Evolutionary conservation across 305 asterid species (phyloP), one percentile per base, ranked within the genome.

Genomic region (Solanum hybrid): DNA sequence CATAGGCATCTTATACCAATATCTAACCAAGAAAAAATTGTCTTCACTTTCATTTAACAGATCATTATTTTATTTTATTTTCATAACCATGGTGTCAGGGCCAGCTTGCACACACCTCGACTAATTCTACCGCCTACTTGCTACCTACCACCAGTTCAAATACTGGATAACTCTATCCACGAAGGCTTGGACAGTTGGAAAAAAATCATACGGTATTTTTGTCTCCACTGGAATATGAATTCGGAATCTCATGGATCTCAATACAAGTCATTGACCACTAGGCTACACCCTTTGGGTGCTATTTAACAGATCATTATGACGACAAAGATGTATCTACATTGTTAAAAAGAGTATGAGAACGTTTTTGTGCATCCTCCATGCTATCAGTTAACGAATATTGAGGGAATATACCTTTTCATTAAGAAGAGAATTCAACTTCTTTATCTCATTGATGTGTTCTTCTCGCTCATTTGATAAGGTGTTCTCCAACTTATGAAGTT

Each of bases 401-500:
- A 45, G 41, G 57, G 37, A 65, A 70, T 87, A 39, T 92, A 97
- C 99, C 98, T 97, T 98, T 89, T 97, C 99, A 90, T 92, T 94
- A 90, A 98, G 95, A 91, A 90, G 76, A 90, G 93, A 90, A 94
- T 97, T 96, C 94, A 97, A 92, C 92, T 94, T 96, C 96, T 98
- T 98, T 93, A 96, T 92, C 95, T 98, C 99, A 89, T 92, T 94
- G 91, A 98, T 87, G 91, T 97, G 96, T 88, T 91, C 68, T 90
- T 96, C 99, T 87, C 98, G 96, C 91, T 98, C 99, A 94, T 93
- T 93, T 51, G 98, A 94, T 89, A 98, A 91, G 89, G 97, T 94
- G 85, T 94, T 95, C 94, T 98, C 99, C 76, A 98, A 90, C 89
- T 96, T 95, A 92, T 97, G 99, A 92, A 98, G 99, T 92, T 98